A percentile compares a stretch with the other conserved stretches of the same genome.
Conservation (phyloP, 2,329 filamentous ascomycete genomes). For the Aspergillus sp. region DNA sequence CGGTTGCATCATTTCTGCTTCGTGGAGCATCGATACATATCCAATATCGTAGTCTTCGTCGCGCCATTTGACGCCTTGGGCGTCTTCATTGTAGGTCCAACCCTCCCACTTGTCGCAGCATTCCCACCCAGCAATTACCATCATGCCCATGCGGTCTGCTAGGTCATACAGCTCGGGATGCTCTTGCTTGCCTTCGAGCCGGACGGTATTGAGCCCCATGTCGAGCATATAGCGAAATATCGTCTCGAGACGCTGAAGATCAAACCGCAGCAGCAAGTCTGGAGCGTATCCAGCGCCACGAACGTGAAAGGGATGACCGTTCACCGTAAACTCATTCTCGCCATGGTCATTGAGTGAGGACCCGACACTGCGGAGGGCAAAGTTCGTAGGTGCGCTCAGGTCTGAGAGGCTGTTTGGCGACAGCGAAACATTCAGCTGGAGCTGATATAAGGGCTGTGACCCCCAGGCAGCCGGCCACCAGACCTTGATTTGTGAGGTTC, state of each 20-base stretch:
- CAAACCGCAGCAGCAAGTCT: constrained; percentile 63
- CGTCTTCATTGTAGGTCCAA: constrained; percentile 62
- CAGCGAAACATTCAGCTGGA: constrained; percentile 30
- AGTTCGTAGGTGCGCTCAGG: constrained; percentile 34
- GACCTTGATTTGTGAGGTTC: constrained; percentile 49
- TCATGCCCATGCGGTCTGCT: constrained; percentile 59
- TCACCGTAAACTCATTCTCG: constrained; percentile 58
- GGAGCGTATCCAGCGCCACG: constrained; percentile 61
- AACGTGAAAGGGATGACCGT: constrained; percentile 59
- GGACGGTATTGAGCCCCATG: constrained; percentile 63
- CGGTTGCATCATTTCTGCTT: constrained; percentile 59
- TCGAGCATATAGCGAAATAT: constrained; percentile 58
- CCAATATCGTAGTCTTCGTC: constrained; percentile 57
- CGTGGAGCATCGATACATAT: constrained; percentile 57
- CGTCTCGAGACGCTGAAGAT: constrained; percentile 46
- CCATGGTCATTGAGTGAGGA: constrained; percentile 53
- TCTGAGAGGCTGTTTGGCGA: constrained; percentile 31
- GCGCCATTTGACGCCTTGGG: constrained; percentile 47
- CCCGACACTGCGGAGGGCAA: constrained; percentile 57
- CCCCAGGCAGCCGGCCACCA: constrained; percentile 67
- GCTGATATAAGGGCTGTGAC: constrained; percentile 53
- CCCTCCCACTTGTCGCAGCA: constrained; percentile 70
- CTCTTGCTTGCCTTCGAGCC: constrained; percentile 65
- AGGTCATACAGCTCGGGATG: constrained; percentile 61
- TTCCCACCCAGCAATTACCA: constrained; percentile 65